phyloP scores from a whole-genome alignment of 441 rosid species.

The Mallotus repandus region DNA sequence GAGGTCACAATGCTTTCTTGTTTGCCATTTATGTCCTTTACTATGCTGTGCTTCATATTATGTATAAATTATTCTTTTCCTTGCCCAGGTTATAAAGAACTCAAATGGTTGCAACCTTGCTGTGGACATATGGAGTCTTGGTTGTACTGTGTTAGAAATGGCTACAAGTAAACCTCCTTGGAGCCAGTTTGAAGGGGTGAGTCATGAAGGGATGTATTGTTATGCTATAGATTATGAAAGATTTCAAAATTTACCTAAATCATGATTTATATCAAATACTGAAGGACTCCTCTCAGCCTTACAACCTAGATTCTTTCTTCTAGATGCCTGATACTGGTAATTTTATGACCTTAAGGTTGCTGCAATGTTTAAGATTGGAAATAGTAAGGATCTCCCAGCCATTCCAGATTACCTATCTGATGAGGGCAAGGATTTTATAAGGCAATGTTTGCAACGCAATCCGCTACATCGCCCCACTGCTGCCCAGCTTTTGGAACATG shows the following conservation, averaged over 20 bases:
- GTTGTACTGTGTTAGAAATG: conserved; percentile 89
- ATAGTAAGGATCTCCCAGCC: conserved; percentile 94
- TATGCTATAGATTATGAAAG: neutral
- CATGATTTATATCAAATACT: neutral
- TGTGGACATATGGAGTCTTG: conserved; percentile 90
- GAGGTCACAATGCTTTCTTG: conserved; percentile 55
- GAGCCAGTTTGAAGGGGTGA: conserved; percentile 80
- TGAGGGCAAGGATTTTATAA: conserved; percentile 91
- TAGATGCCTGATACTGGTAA: conserved; percentile 10
- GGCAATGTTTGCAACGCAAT: conserved; percentile 79
- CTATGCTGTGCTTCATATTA: neutral
- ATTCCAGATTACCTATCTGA: conserved; percentile 92
- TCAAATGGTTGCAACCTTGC: conserved; percentile 67
- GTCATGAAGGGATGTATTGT: conserved; percentile 20
- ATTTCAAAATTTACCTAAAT: no score
- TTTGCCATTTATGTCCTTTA: neutral
- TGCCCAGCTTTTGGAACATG: conserved; percentile 72
- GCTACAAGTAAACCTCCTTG: conserved; percentile 82
- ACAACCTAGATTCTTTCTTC: neutral
- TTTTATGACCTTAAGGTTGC: conserved; percentile 31
- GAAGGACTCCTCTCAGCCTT: neutral
- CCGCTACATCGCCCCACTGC: conserved; percentile 85
- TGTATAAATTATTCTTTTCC: conserved; percentile 17
- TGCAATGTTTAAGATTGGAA: conserved; percentile 99
- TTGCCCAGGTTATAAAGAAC: conserved; percentile 55